Percentiles rank a stretch among this genome's conserved stretches.
phyloP scores from a whole-genome alignment of 805 yeast species.

The Kuraishia floccosa region DNA sequence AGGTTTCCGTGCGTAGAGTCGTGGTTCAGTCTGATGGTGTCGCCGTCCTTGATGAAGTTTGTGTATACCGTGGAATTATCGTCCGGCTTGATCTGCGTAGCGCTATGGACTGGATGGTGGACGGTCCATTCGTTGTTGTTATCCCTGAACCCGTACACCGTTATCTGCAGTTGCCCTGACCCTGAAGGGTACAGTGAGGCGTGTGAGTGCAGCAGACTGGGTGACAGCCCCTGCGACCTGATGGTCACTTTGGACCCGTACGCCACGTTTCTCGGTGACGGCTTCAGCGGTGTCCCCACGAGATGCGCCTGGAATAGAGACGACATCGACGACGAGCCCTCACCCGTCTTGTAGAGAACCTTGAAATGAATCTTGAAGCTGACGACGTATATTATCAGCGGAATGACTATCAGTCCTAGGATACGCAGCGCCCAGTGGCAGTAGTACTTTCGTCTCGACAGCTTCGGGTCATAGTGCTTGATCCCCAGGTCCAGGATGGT shows the following conservation, averaged over 20 bases:
- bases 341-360: slow-evolving; percentile 68
- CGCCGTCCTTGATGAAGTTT: slow-evolving; percentile 38
- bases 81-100: slow-evolving; percentile 14
- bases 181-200: slow-evolving; percentile 80
- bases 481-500: slow-evolving; percentile 40
- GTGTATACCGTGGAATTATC: slow-evolving; percentile 26
- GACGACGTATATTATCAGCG: slow-evolving; percentile 53
- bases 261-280: slow-evolving; percentile 55
- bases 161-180: slow-evolving; percentile 86
- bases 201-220: slow-evolving; percentile 82
- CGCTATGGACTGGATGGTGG: slow-evolving; percentile 27
- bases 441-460: slow-evolving; percentile 22
- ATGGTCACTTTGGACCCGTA: slow-evolving; percentile 47
- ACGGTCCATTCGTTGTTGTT: slow-evolving; percentile 66
- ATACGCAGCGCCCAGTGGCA: slow-evolving; percentile 70
- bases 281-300: slow-evolving; percentile 48
- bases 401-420: slow-evolving; percentile 55
- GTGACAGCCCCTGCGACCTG: slow-evolving; percentile 60
- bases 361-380: slow-evolving; percentile 77
- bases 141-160: slow-evolving; percentile 93
- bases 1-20: slow-evolving; percentile 51
- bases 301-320: slow-evolving; percentile 75
- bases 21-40: slow-evolving; percentile 52
- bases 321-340: slow-evolving; percentile 62
- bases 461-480: slow-evolving; percentile 24